A percentile compares a stretch with the other conserved stretches of the same genome.
Conservation (phyloP, 169 alveolate species). For the Eimeria necatrix region DNA sequence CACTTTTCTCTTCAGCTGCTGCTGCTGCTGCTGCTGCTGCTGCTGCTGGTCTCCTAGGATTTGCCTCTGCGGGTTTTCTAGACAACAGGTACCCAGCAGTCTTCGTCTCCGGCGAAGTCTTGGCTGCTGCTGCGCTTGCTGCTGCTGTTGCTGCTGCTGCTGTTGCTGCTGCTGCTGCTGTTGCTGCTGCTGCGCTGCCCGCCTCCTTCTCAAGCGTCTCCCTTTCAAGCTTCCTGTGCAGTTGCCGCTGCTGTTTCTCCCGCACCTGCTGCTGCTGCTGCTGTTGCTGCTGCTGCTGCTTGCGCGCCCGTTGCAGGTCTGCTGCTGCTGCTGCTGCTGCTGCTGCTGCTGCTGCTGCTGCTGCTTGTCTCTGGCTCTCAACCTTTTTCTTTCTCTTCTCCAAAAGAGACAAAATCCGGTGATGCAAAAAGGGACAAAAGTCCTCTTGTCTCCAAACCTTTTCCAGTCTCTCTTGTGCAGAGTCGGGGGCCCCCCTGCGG, state of each 20-base stretch:
- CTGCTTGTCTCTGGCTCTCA: not conserved
- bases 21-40: slow-evolving; percentile 38
- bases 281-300: slow-evolving; percentile 33
- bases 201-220: too few relatives aligned
- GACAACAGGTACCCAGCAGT: too few relatives aligned
- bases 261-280: not conserved
- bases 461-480: not conserved
- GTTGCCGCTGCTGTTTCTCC: slow-evolving; percentile 13
- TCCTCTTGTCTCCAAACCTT: slow-evolving; percentile 1
- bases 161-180: slow-evolving; percentile 29
- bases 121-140: not conserved
- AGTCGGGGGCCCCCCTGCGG: not conserved
- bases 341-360: not conserved
- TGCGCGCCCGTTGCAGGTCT: not conserved
- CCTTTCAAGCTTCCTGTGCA: not conserved
- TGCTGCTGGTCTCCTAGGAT: not conserved
- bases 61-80: not conserved
- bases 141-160: not conserved
- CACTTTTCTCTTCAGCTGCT: not conserved
- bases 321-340: not conserved
- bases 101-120: too few relatives aligned
- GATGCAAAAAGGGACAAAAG: not conserved
- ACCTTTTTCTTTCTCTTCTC: not conserved
- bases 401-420: not conserved
- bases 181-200: not conserved